These are phyloP conservation scores for Colletotrichum spinosum DNA, from an alignment of 2,329 filamentous ascomycete species.

Conservation along the genomic window DNA sequence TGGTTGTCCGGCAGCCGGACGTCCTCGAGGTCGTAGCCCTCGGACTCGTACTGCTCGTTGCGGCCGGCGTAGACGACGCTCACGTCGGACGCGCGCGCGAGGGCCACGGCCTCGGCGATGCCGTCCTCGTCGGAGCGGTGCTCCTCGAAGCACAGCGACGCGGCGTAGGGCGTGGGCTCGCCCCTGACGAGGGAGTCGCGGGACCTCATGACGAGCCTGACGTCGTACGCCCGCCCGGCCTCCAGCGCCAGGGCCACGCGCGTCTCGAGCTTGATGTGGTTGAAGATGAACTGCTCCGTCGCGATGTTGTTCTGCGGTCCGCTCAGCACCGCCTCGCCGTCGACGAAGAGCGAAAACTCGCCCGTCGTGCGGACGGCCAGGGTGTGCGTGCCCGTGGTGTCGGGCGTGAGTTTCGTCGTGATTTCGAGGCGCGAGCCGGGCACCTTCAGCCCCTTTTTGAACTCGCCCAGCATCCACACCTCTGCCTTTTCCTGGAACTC, in stretches of 20 bases:
- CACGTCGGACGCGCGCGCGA: conserved; percentile 23
- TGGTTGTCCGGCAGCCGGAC: conserved; percentile 34
- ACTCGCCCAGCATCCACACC: conserved; percentile 40
- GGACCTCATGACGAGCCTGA: conserved; percentile 32
- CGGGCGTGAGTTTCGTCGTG: conserved; percentile 31
- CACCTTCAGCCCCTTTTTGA: conserved; percentile 34
- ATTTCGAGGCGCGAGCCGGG: conserved; percentile 37
- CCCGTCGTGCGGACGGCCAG: conserved; percentile 36
- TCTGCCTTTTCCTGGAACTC: conserved; percentile 37
- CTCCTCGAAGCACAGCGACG: conserved; percentile 33
- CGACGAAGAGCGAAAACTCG: conserved; percentile 27
- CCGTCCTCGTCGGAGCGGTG: conserved; percentile 22
- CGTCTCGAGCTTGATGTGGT: conserved; percentile 38
- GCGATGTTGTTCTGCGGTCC: conserved; percentile 34
- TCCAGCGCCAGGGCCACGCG: conserved; percentile 29
- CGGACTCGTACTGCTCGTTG: conserved; percentile 36
- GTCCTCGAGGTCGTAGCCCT: conserved; percentile 36
- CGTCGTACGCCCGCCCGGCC: conserved; percentile 28
- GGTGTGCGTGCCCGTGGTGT: conserved; percentile 35
- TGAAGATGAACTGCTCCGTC: conserved; percentile 40
- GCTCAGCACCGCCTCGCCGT: conserved; percentile 32
- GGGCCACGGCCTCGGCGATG: conserved; percentile 28
- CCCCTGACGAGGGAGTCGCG: conserved; percentile 23
- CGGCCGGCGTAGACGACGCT: conserved; percentile 37
- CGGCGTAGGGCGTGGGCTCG: conserved; percentile 34